A percentile compares a stretch with the other conserved stretches of the same genome.
phyloP scores from a whole-genome alignment of 352 stramenopile genomes.

The Chrysophaeum taylorii region DNA sequence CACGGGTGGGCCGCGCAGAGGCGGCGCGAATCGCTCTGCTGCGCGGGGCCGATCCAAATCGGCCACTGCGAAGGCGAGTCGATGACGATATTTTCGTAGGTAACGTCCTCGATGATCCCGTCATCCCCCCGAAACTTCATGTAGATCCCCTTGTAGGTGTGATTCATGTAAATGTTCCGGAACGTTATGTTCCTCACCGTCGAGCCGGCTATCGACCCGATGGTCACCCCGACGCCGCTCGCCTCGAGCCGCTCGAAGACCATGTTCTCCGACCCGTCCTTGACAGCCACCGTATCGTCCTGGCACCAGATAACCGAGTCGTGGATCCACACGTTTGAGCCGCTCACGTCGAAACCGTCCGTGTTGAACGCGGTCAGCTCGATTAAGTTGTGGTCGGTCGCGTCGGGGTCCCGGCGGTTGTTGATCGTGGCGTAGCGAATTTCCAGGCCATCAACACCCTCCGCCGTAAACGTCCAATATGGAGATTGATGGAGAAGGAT shows the following conservation, averaged over 20 bases:
- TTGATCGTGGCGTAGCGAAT: conserved; percentile 31
- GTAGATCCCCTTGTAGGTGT: conserved; percentile 44
- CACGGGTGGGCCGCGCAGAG: conserved; percentile 30
- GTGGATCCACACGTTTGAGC: conserved; percentile 39
- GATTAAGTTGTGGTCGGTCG: conserved; percentile 31
- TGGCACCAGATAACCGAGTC: conserved; percentile 43
- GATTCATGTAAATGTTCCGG: conserved; percentile 34
- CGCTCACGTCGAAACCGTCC: conserved; percentile 44
- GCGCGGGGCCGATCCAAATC: conserved; percentile 48
- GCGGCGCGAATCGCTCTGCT: conserved; percentile 30
- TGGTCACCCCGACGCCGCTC: conserved; percentile 38
- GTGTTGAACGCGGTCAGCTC: conserved; percentile 48
- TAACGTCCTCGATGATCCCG: conserved; percentile 32
- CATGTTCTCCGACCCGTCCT: conserved; percentile 41
- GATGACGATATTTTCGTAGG: conserved; percentile 44
- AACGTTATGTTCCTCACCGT: conserved; percentile 45
- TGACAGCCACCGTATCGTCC: conserved; percentile 43
- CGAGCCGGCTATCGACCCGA: conserved; percentile 35
- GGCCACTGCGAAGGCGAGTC: conserved; percentile 35
- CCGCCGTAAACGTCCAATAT: conserved; percentile 36
- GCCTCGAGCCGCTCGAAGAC: conserved; percentile 41
- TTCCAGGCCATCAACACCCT: conserved; percentile 28
- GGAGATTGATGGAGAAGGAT: conserved; percentile 36
- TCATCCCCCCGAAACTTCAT: conserved; percentile 30
- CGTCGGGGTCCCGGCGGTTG: conserved; percentile 26